phyloP scores from a whole-genome alignment of 345 rosid species.

The Pugionium dolabratum region DNA sequence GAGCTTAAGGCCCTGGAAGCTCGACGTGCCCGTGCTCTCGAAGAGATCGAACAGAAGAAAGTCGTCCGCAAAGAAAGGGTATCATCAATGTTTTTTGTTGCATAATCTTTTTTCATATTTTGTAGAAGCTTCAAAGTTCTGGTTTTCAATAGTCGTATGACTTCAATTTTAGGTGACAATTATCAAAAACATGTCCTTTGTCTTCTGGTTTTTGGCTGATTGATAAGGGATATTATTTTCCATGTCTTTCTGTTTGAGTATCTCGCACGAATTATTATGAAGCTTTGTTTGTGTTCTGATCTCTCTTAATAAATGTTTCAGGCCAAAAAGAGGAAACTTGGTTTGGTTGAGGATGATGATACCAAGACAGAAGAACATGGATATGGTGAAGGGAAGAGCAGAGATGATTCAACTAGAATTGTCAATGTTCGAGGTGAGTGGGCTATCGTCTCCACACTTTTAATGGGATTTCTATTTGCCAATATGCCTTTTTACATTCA shows the following conservation, averaged over 20 bases:
- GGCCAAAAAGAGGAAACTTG: slow-evolving; percentile 82
- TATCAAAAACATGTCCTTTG: background rate
- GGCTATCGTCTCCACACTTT: too few species aligned
- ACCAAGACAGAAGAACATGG: slow-evolving; percentile 41
- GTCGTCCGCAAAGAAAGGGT: slow-evolving; percentile 92
- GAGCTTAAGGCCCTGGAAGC: slow-evolving; percentile 93
- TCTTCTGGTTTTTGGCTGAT: background rate
- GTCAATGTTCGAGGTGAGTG: slow-evolving; percentile 58
- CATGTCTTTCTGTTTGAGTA: background rate
- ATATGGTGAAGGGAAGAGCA: slow-evolving; percentile 26
- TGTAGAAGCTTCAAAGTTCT: background rate
- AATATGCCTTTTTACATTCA: background rate
- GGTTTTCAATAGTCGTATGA: background rate
- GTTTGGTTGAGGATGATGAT: slow-evolving; percentile 57
- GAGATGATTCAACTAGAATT: slow-evolving; percentile 33
- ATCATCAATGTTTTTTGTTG: slow-evolving; percentile 8
- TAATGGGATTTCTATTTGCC: too few species aligned
- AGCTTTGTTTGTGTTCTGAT: slow-evolving; percentile 14
- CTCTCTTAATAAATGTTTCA: slow-evolving; percentile 24
- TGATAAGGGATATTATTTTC: background rate
- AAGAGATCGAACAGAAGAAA: slow-evolving; percentile 86
- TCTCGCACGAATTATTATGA: background rate
- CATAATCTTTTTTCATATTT: background rate
- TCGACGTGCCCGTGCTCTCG: slow-evolving; percentile 82
- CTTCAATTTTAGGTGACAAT: background rate